Percentiles rank a stretch among this genome's conserved stretches.
Evolutionary conservation across 2,329 filamentous ascomycete genomes (phyloP).

Genomic region (Microcyclosporella mali): DNA sequence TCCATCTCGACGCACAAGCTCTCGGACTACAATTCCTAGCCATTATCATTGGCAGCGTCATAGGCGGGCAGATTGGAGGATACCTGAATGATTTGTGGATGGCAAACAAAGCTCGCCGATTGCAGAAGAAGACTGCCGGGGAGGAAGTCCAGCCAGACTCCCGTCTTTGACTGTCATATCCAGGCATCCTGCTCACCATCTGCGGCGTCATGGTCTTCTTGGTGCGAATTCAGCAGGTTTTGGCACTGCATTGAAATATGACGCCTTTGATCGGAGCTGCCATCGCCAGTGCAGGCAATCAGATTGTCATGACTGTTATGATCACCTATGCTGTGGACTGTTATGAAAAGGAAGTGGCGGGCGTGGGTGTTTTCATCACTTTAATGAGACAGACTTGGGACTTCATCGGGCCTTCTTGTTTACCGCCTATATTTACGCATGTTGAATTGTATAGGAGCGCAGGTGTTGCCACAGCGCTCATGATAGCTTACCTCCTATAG

Average conservation of each 20-base stretch:
- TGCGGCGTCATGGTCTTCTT: background rate
- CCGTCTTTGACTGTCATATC: background rate
- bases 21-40: conserved; percentile 1
- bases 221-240: background rate
- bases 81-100: background rate
- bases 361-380: background rate
- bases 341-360: background rate
- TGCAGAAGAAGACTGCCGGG: background rate
- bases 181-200: background rate
- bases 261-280: background rate
- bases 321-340: background rate
- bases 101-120: background rate
- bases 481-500: background rate
- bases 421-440: background rate
- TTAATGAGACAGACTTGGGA: conserved; percentile 2
- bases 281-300: background rate
- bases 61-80: background rate
- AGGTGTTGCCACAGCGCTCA: background rate
- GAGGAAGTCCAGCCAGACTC: background rate
- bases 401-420: background rate
- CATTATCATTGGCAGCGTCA: background rate
- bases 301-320: conserved; percentile 1
- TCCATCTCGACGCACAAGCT: background rate
- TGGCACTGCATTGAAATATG: background rate
- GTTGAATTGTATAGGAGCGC: background rate